These are phyloP conservation scores for Russula sp. DNA, from an alignment of 768 basidiomycete genomes.

Conservation along the genomic window DNA sequence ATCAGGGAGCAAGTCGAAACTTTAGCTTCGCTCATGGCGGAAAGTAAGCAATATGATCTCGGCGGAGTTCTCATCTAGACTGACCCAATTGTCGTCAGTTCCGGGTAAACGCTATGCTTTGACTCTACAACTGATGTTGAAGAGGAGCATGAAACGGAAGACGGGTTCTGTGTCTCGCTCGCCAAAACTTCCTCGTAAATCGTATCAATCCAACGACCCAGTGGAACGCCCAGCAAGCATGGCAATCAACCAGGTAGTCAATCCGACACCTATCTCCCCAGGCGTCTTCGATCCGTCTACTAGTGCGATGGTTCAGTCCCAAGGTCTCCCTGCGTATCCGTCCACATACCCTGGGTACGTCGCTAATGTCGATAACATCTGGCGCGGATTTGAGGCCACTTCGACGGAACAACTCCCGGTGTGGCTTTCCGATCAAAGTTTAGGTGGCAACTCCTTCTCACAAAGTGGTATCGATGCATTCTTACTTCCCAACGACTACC, in stretches of 20 bases:
- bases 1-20: slow-evolving; percentile 75
- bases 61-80: slow-evolving; percentile 5
- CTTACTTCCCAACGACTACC: slow-evolving; percentile 67
- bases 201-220: slow-evolving; percentile 32
- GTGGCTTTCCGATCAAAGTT: slow-evolving; percentile 80
- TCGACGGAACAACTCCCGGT: slow-evolving; percentile 73
- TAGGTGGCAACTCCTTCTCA: slow-evolving; percentile 69
- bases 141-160: slow-evolving; percentile 61
- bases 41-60: slow-evolving; percentile 47
- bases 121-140: slow-evolving; percentile 85
- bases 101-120: slow-evolving; percentile 91
- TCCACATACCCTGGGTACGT: slow-evolving; percentile 13
- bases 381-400: slow-evolving; percentile 68
- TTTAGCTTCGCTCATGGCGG: slow-evolving; percentile 66
- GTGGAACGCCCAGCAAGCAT: slow-evolving; percentile 25
- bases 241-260: slow-evolving; percentile 24
- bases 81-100: slow-evolving; percentile 40
- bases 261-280: slow-evolving; percentile 23
- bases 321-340: slow-evolving; percentile 25
- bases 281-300: slow-evolving; percentile 13
- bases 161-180: slow-evolving; percentile 52
- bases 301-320: slow-evolving; percentile 7
- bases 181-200: slow-evolving; percentile 51
- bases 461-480: slow-evolving; percentile 86
- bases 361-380: slow-evolving; percentile 57